phyloP scores from a whole-genome alignment of 2,329 filamentous ascomycete species.

The Allantophomopsis lycopodina region DNA sequence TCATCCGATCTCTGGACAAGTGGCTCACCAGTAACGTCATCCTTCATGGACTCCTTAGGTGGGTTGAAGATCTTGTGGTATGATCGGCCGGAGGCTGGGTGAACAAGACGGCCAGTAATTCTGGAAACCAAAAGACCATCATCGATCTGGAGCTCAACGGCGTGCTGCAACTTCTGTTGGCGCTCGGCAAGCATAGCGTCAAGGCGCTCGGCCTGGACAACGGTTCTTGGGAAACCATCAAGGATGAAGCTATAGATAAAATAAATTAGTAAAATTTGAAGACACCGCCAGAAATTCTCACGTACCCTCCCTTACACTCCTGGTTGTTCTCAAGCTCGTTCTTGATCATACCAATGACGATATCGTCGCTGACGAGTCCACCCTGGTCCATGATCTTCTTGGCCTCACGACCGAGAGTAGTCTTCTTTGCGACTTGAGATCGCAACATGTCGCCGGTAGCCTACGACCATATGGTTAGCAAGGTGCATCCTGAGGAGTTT shows the following conservation, averaged over 20 bases:
- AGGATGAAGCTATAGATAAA: slow-evolving; percentile 70
- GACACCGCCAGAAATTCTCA: slow-evolving; percentile 5
- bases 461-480: slow-evolving; percentile 29
- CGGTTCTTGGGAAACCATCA: slow-evolving; percentile 95
- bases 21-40: slow-evolving; percentile 93
- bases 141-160: slow-evolving; percentile 93
- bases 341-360: slow-evolving; percentile 99
- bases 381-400: slow-evolving; percentile 99
- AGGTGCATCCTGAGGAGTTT: slow-evolving; percentile 7
- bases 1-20: slow-evolving; percentile 94
- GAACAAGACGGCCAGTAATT: slow-evolving; percentile 90
- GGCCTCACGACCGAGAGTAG: slow-evolving; percentile 79
- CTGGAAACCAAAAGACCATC: slow-evolving; percentile 85
- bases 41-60: slow-evolving; percentile 84
- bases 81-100: slow-evolving; percentile 88
- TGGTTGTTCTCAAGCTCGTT: slow-evolving; percentile 85
- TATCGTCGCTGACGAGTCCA: slow-evolving; percentile 94
- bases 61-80: slow-evolving; percentile 99
- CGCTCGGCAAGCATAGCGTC: slow-evolving; percentile 77
- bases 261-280: slow-evolving; percentile 1
- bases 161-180: slow-evolving; percentile 81
- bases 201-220: slow-evolving; percentile 86
- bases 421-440: slow-evolving; percentile 97
- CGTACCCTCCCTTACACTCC: slow-evolving; percentile 93
- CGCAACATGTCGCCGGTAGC: slow-evolving; percentile 98